Conservation (phyloP, 768 basidiomycete species). For the Ephemerocybe angulata region DNA sequence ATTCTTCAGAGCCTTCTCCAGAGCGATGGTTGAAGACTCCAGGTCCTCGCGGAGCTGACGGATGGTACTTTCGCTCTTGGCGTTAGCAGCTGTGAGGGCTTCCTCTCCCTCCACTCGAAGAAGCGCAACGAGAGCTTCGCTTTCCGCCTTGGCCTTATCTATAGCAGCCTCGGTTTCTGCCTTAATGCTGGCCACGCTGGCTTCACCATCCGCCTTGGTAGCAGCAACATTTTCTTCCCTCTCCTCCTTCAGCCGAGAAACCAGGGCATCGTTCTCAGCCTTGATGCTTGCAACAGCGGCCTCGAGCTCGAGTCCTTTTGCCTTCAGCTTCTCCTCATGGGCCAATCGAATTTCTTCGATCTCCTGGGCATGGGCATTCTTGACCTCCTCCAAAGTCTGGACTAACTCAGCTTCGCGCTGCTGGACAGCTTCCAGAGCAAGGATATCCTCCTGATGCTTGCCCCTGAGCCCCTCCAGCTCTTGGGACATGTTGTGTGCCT, state of each 20-base stretch:
- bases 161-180: background rate
- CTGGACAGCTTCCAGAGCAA: slow-evolving; percentile 51
- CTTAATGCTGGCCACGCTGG: slow-evolving; percentile 25
- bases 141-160: slow-evolving; percentile 31
- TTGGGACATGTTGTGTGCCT: slow-evolving; percentile 85
- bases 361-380: slow-evolving; percentile 45
- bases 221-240: slow-evolving; percentile 11
- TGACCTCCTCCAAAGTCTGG: slow-evolving; percentile 45
- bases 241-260: background rate
- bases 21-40: slow-evolving; percentile 34
- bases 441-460: slow-evolving; percentile 53
- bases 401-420: slow-evolving; percentile 55
- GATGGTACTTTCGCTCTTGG: slow-evolving; percentile 43
- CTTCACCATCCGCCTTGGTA: slow-evolving; percentile 10
- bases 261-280: slow-evolving; percentile 12
- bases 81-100: slow-evolving; percentile 6
- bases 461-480: slow-evolving; percentile 74
- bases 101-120: slow-evolving; percentile 26
- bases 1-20: slow-evolving; percentile 49
- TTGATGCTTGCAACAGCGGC: slow-evolving; percentile 46
- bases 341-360: slow-evolving; percentile 48
- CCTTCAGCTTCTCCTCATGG: slow-evolving; percentile 41
- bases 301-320: slow-evolving; percentile 41
- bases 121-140: slow-evolving; percentile 26
- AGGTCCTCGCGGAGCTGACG: slow-evolving; percentile 42